Percentiles rank a stretch among this genome's conserved stretches.
phyloP scores from a whole-genome alignment of 1,284 basidiomycete species.

The Fomitopsis pinicola region DNA sequence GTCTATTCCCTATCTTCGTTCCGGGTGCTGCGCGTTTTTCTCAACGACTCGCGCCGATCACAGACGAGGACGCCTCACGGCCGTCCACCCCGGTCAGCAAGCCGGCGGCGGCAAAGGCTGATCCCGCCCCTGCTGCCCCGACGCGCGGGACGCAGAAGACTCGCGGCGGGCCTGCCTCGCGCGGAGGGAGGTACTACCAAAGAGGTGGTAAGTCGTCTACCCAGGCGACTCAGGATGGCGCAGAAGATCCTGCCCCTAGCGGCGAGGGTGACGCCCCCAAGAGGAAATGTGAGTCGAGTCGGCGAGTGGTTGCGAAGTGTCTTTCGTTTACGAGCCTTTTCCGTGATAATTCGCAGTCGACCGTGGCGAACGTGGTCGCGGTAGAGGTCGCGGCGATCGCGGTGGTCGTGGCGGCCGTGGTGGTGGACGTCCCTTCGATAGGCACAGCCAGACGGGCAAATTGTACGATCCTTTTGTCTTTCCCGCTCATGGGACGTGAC shows the following conservation, averaged over 20 bases:
- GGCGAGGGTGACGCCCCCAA: slow-evolving; percentile 34
- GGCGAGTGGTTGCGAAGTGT: slow-evolving; percentile 1
- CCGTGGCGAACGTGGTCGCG: slow-evolving; percentile 47
- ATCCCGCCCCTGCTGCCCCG: slow-evolving; percentile 38
- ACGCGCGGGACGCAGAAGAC: slow-evolving; percentile 31
- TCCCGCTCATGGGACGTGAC: background rate
- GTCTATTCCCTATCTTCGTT: slow-evolving; percentile 1
- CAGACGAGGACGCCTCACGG: slow-evolving; percentile 45
- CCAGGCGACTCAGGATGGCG: slow-evolving; percentile 30
- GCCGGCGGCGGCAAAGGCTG: slow-evolving; percentile 28
- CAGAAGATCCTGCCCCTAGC: slow-evolving; percentile 38
- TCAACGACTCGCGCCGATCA: slow-evolving; percentile 10
- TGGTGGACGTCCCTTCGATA: slow-evolving; percentile 67
- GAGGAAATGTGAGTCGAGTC: slow-evolving; percentile 48
- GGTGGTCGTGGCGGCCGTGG: slow-evolving; percentile 46
- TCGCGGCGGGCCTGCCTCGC: slow-evolving; percentile 61
- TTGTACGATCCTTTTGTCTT: slow-evolving; percentile 40
- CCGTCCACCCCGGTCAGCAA: slow-evolving; percentile 38
- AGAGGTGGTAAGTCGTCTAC: slow-evolving; percentile 51
- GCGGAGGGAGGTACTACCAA: slow-evolving; percentile 70
- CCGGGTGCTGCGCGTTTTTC: slow-evolving; percentile 4
- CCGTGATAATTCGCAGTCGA: background rate
- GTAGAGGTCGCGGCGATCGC: slow-evolving; percentile 42
- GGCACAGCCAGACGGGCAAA: slow-evolving; percentile 80
- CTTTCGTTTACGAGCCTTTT: background rate